Percentiles rank a stretch among this genome's conserved stretches.
Evolutionary conservation across 2,329 filamentous ascomycete species (phyloP).

Genomic region (Monilinia fructicola): DNA sequence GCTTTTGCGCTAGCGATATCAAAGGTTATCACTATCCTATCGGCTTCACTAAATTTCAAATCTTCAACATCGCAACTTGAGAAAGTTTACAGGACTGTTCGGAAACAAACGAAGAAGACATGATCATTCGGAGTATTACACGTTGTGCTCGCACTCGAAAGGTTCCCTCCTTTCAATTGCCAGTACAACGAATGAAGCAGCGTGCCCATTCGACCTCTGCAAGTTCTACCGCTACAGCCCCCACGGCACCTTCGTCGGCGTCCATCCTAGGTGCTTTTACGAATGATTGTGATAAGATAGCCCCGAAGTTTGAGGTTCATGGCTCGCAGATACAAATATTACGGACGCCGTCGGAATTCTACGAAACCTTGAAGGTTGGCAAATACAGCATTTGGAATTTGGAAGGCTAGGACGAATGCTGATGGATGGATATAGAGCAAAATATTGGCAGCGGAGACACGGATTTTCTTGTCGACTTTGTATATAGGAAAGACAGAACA

Average conservation of each 20-base stretch:
- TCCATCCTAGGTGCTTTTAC: conserved; percentile 60
- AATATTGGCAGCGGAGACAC: conserved; percentile 73
- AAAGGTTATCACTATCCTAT: conserved; percentile 5
- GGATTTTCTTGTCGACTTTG: conserved; percentile 91
- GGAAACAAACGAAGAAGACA: conserved; percentile 28
- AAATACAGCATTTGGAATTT: conserved; percentile 11
- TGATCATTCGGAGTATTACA: conserved; percentile 42
- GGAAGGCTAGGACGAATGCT: conserved; percentile 29
- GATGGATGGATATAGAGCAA: conserved; percentile 57
- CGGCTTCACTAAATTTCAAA: conserved; percentile 22
- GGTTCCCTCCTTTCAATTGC: conserved; percentile 32
- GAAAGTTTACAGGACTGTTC: conserved; percentile 3
- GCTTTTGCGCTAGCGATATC: conserved; percentile 30
- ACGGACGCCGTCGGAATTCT: conserved; percentile 82
- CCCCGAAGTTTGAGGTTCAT: conserved; percentile 84
- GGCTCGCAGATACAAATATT: conserved; percentile 80
- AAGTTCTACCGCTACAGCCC: conserved; percentile 27
- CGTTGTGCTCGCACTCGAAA: conserved; percentile 40
- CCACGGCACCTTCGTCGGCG: conserved; percentile 47
- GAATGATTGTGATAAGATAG: conserved; percentile 79
- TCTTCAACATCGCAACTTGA: conserved; percentile 2
- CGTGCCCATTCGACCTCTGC: conserved; percentile 39
- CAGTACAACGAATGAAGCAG: conserved; percentile 31
- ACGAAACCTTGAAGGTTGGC: conserved; percentile 80
- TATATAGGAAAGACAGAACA: conserved; percentile 94